Conservation (phyloP, 2,329 filamentous ascomycete species). For the Fusarium coicis region DNA sequence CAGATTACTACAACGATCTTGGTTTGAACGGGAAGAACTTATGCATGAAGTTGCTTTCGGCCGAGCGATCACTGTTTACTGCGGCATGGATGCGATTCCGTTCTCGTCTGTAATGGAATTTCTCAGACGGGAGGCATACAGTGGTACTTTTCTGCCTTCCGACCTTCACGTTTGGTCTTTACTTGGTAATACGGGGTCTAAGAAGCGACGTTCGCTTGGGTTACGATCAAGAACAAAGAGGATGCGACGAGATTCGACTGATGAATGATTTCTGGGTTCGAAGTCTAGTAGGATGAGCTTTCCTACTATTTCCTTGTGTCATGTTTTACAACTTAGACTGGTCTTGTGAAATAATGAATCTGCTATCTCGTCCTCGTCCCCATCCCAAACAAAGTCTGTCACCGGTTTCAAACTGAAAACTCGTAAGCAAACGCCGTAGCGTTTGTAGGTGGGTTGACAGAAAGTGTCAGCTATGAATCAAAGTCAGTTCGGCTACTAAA, state of each 20-base stretch:
- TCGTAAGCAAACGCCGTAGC: background rate
- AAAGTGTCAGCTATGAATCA: background rate
- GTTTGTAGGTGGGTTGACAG: background rate
- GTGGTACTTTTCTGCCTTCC: background rate
- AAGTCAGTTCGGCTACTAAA: background rate
- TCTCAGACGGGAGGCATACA: background rate
- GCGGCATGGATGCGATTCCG: background rate
- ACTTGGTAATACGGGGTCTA: background rate
- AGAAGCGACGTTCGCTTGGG: background rate
- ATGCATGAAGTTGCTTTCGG: background rate
- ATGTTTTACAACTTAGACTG: accelerated
- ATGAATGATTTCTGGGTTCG: background rate
- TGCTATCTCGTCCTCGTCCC: accelerated
- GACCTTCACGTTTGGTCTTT: background rate
- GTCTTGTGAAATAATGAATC: accelerated
- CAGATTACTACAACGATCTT: background rate
- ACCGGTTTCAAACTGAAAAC: background rate
- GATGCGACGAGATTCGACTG: background rate
- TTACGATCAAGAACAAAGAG: background rate
- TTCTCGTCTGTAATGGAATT: background rate
- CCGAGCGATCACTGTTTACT: slow-evolving; percentile 2
- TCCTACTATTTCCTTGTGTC: accelerated
- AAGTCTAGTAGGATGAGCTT: background rate
- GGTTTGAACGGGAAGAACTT: background rate
- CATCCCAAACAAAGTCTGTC: background rate